Percentiles rank a stretch among this genome's conserved stretches.
phyloP scores from a whole-genome alignment of 108 stramenopile genomes.

The Schizochytrium sp. region DNA sequence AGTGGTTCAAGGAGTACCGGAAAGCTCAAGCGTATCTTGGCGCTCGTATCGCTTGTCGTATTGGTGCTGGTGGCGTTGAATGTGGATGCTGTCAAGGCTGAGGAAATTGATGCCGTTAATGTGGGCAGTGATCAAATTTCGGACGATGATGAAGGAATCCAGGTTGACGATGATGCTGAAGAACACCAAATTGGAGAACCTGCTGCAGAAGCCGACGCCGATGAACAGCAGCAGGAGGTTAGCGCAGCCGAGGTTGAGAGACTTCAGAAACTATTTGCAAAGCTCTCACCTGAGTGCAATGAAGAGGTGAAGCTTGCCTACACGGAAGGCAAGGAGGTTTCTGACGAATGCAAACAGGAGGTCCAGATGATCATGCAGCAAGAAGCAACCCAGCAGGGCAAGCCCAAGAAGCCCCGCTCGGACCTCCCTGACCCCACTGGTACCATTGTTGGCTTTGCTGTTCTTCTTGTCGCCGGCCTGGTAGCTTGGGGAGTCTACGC shows the following conservation, averaged over 20 bases:
- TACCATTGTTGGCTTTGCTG: conserved; percentile 26
- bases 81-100: too few relatives aligned
- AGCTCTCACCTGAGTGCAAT: conserved; percentile 29
- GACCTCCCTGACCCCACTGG: neutral
- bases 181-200: too few relatives aligned
- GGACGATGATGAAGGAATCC: too few relatives aligned
- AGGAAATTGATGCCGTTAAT: too few relatives aligned
- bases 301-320: conserved; percentile 29
- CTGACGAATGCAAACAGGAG: conserved; percentile 54
- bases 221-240: neutral
- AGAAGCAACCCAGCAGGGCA: neutral
- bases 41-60: too few relatives aligned
- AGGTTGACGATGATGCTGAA: too few relatives aligned
- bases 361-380: conserved; percentile 6
- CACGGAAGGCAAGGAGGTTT: conserved; percentile 31
- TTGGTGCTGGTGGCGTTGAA: too few relatives aligned
- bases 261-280: neutral
- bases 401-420: neutral
- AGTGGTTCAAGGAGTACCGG: too few relatives aligned
- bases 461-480: conserved; percentile 19
- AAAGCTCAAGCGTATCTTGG: too few relatives aligned
- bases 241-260: conserved; percentile 42
- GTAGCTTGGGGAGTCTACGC: conserved; percentile 60
- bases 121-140: too few relatives aligned
- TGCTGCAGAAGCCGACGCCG: neutral